Base-by-base conservation (phyloP, 352 stramenopile species). In the Phytophthora rubi region DNA sequence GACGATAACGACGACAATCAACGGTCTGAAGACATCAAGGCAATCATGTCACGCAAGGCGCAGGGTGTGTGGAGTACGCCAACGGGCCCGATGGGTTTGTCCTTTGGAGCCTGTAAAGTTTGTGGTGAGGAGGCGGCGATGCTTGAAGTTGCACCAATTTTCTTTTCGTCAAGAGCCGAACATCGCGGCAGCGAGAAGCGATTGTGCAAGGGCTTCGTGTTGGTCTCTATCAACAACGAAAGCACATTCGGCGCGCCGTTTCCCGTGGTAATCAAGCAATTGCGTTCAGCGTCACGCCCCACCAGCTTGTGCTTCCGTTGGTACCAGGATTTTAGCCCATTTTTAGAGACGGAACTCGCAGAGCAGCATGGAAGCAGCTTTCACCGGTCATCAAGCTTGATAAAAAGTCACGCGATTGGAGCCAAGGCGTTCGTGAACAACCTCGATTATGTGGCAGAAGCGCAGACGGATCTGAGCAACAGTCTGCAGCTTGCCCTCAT, bases 281-380 rank as follows among this genome's bases (percentile, higher is more conserved):
- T 94, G 32, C 71, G 79, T 13, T 81, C 78, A 16, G 88, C 86
- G 9, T 88, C 85, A 3, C 75, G 82, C 10, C 86, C 88, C 4
- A 93, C 88, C 1, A 82, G 83, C 3, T 62, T 95, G 28, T 91
- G 79, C 61, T 94, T 95, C 53, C 86, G 88, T 60, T 93, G 83
- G 83, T 95, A 87, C 58, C 79, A 88, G 66, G 86, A 93, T 57
- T 92, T 83, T 62, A 95, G 87, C 68, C 82, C 85, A 33, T 93
- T 90, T 56, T 59, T 95, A 32, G 83, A 91, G 59, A 88, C 84
- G 4, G 77, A 90, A 9, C 39, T 86, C 6, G 52, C 75, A 0
- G 79, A 89, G 61, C 74, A 82, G 56, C 54, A 70, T 16, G 70
- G 42, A 48, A 53, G 44, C 28, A 52, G 49, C 48, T 30, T 12